Base-by-base conservation (phyloP, 495 filamentous ascomycete genomes). In the Hyaloscypha finlandica region DNA sequence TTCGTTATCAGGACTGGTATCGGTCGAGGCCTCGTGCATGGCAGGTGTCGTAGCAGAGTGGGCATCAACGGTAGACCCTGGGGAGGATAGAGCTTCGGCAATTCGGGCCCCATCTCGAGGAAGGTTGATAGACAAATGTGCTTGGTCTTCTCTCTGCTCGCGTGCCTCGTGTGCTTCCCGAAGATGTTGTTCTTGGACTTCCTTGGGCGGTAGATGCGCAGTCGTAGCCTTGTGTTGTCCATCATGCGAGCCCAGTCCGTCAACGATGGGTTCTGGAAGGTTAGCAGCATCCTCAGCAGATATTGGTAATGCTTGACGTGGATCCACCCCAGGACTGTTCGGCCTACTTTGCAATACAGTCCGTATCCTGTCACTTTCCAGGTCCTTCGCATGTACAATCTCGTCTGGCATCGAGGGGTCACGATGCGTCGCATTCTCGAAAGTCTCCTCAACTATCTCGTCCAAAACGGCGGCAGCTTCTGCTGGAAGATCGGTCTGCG, bases 1-100 rank as follows among this genome's bases (percentile, higher is more conserved):
- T 48, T 86, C 85, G 56, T 81, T 80, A 68, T 85, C 83, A 1
- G 85, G 81, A 65, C 82, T 85, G 2, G 85, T 84, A 66, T 84
- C 81, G 2, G 82, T 78, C 1, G 84, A 80, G 0, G 71, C 74
- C 52, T 81, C 75, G 77, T 81, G 78, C 3, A 77, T 65, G 2
- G 67, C 74, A 4, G 79, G 78, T 3, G 79, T 81, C 3, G 75
- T 74, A 37, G 76, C 74, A 16, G 77, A 79, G 62, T 77, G 76
- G 35, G 77, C 71, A 65, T 67, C 74, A 39, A 67, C 63, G 5
- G 79, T 83, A 8, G 84, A 81, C 1, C 74, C 76, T 20, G 84
- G 79, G 12, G 81, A 81, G 19, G 78, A 78, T 57, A 79, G 45
- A 61, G 76, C 63, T 71, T 84, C 77, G 39, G 65, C 60, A 62